phyloP scores from a whole-genome alignment of 768 basidiomycete genomes.

The Agaricus subrufescens region DNA sequence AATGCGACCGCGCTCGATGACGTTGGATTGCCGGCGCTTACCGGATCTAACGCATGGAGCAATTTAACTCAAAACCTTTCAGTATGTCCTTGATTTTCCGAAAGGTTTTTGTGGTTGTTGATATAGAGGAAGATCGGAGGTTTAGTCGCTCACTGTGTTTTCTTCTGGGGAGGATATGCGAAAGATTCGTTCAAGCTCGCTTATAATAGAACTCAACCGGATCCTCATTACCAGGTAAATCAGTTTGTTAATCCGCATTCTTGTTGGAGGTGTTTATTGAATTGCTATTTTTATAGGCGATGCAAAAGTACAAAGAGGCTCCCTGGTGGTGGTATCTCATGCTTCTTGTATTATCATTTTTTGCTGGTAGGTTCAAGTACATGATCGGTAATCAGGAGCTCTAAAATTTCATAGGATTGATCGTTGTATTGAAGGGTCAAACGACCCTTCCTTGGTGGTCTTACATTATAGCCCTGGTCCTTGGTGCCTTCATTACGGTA shows the following conservation, averaged over 20 bases:
- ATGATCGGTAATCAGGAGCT: not conserved
- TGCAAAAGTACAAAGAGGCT: conserved; percentile 56
- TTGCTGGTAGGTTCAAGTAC: conserved; percentile 39
- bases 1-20: conserved; percentile 50
- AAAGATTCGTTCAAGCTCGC: conserved; percentile 46
- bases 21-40: conserved; percentile 43
- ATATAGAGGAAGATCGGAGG: conserved; percentile 44
- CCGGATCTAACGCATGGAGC: conserved; percentile 50
- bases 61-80: conserved; percentile 45
- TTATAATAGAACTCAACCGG: conserved; percentile 40
- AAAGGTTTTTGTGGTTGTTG: not conserved
- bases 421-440: conserved; percentile 52
- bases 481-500: conserved; percentile 42
- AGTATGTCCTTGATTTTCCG: conserved; percentile 20
- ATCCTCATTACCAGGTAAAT: conserved; percentile 50
- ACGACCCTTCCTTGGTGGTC: conserved; percentile 63
- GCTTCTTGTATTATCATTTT: conserved; percentile 45
- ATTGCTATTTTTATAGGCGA: conserved; percentile 27
- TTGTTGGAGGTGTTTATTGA: not conserved
- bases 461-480: conserved; percentile 50
- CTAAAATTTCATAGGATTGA: conserved; percentile 32
- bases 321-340: conserved; percentile 59
- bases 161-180: conserved; percentile 56
- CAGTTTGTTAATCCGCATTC: not conserved
- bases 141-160: conserved; percentile 47